A percentile compares a stretch with the other conserved stretches of the same genome.
Evolutionary conservation across 768 basidiomycete species (phyloP).

Genomic region (Pleurotus platypus): DNA sequence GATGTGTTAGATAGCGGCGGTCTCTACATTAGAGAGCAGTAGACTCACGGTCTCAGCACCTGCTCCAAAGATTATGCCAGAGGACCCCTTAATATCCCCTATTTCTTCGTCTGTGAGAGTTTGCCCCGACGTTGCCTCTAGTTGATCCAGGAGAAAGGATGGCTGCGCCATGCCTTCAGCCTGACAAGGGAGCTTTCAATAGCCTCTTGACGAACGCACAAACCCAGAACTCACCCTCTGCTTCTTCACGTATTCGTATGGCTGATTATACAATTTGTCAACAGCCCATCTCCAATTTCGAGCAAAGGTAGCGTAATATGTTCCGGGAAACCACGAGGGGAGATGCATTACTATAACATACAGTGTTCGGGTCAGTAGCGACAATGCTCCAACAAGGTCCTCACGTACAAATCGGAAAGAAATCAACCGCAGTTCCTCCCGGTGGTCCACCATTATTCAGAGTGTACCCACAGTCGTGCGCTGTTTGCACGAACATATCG

Average conservation of each 20-base stretch:
- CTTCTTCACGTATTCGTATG: slow-evolving; percentile 1
- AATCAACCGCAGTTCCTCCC: slow-evolving; percentile 13
- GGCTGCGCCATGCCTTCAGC: too few species aligned
- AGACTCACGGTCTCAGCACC: slow-evolving; percentile 5
- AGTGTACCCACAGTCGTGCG: slow-evolving; percentile 1
- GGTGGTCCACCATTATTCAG: slow-evolving; percentile 7
- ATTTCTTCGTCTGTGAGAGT: background rate
- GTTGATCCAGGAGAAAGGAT: too few species aligned
- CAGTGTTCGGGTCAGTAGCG: background rate
- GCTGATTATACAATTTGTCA: background rate
- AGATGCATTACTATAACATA: background rate
- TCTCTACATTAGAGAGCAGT: background rate
- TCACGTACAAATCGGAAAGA: slow-evolving; percentile 12
- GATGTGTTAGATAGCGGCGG: background rate
- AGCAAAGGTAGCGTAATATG: slow-evolving; percentile 4
- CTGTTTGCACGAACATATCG: slow-evolving; percentile 13
- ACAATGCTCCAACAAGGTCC: background rate
- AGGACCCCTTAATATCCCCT: background rate
- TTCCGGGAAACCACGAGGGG: slow-evolving; percentile 7
- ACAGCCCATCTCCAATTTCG: slow-evolving; percentile 2
- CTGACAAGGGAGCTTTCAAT: too few species aligned
- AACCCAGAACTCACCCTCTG: background rate
- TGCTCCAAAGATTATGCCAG: background rate
- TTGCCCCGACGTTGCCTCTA: background rate
- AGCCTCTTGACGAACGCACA: too few species aligned